Evolutionary conservation across 495 filamentous ascomycete species (phyloP).

Genomic region (Astrocystis sublimbata): DNA sequence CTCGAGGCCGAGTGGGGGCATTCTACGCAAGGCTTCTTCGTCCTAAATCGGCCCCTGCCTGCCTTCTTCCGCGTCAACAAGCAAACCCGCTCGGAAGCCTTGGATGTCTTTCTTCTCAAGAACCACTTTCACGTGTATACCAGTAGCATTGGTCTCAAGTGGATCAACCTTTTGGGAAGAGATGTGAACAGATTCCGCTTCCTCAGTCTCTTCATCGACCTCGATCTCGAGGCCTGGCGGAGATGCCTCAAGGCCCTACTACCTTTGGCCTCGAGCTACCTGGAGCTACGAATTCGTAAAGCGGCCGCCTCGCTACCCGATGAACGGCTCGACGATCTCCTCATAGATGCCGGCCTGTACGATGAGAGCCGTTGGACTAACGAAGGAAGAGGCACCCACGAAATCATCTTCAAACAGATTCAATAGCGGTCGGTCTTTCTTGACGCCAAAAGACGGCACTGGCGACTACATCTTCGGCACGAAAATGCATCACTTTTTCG

Average conservation of each 20-base stretch:
- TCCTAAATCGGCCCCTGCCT: conserved; percentile 15
- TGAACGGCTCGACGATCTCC: neutral
- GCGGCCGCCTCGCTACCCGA: conserved; percentile 4
- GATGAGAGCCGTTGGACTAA: conserved; percentile 2
- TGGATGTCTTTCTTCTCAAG: conserved; percentile 18
- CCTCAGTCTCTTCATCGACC: conserved; percentile 16
- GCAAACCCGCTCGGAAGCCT: conserved; percentile 18
- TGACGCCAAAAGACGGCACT: neutral
- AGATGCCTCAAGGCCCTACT: conserved; percentile 11
- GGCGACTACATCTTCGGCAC: neutral
- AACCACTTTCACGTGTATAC: conserved; percentile 21
- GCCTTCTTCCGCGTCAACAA: conserved; percentile 19
- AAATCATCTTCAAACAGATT: conserved; percentile 14
- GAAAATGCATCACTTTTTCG: neutral
- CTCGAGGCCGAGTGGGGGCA: conserved; percentile 8
- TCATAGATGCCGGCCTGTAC: conserved; percentile 1
- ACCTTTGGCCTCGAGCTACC: neutral
- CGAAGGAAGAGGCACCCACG: neutral
- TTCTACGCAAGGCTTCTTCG: conserved; percentile 12
- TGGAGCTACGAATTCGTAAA: conserved; percentile 11
- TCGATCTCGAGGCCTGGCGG: conserved; percentile 4
- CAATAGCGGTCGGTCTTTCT: neutral
- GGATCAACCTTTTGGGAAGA: conserved; percentile 10
- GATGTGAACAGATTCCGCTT: conserved; percentile 16
- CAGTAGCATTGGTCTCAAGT: conserved; percentile 8